Conservation (phyloP, 2,329 filamentous ascomycete genomes). For the Colletotrichum musicola region DNA sequence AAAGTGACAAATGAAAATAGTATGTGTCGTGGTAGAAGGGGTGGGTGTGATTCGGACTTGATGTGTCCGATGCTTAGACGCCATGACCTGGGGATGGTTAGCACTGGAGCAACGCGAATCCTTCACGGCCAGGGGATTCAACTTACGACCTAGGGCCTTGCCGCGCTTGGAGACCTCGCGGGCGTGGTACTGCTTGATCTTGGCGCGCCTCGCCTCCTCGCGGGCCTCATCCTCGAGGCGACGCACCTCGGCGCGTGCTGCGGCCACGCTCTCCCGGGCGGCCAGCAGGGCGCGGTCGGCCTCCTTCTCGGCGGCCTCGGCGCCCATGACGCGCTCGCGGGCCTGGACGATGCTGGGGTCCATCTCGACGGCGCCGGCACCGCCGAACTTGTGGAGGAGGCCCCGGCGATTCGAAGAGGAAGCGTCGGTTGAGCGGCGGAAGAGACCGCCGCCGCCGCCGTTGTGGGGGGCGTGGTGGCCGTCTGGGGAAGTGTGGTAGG, state of each 20-base stretch:
- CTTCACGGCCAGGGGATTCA: not conserved
- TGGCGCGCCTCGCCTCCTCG: conserved; percentile 73
- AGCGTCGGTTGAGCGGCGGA: conserved; percentile 45
- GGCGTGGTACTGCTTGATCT: conserved; percentile 77
- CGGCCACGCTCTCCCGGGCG: conserved; percentile 69
- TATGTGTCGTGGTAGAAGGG: too few relatives aligned
- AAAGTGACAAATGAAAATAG: not conserved
- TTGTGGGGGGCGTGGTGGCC: conserved; percentile 24
- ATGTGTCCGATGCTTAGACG: conserved; percentile 3
- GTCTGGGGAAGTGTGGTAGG: conserved; percentile 42
- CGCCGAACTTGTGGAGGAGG: conserved; percentile 60
- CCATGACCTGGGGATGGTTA: conserved; percentile 27
- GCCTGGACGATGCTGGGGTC: conserved; percentile 74
- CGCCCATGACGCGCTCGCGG: conserved; percentile 70
- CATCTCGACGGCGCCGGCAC: conserved; percentile 55
- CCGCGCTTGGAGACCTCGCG: conserved; percentile 75
- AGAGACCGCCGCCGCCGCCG: conserved; percentile 43
- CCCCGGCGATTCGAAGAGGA: conserved; percentile 49
- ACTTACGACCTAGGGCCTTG: conserved; percentile 77
- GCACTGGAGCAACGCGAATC: not conserved
- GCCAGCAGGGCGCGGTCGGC: conserved; percentile 73
- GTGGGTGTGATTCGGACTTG: not conserved
- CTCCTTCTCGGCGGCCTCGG: conserved; percentile 73
- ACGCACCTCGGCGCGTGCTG: conserved; percentile 74
- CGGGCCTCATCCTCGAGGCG: conserved; percentile 73